Evolutionary conservation across 805 yeast species (phyloP).

Genomic region (Vanderwaltozyma polyspora): DNA sequence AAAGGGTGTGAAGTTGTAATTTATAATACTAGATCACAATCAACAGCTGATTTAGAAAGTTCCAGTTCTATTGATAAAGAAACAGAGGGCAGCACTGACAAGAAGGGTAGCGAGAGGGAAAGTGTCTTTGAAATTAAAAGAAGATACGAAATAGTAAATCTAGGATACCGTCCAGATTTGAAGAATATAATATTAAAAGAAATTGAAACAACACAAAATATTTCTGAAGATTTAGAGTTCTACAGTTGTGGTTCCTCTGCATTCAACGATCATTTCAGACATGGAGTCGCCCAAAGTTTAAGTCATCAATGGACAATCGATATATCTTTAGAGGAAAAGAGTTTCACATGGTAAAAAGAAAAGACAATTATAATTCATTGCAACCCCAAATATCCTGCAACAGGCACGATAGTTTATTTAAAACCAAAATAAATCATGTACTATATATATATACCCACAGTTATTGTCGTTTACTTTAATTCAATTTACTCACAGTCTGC

Average conservation of each 20-base stretch:
- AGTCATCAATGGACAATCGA: conserved; percentile 13
- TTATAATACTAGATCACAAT: background rate
- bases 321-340: conserved; percentile 26
- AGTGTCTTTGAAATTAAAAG: background rate
- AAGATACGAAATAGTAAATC: conserved; percentile 8
- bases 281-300: conserved; percentile 34
- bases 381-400: too few relatives aligned
- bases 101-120: background rate
- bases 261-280: conserved; percentile 47
- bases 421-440: too few relatives aligned
- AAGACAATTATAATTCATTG: too few relatives aligned
- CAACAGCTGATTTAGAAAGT: background rate
- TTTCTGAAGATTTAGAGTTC: conserved; percentile 37
- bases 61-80: conserved; percentile 1
- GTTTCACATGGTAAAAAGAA: conserved; percentile 24
- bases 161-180: conserved; percentile 39
- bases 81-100: conserved; percentile 2
- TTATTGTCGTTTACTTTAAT: too few relatives aligned
- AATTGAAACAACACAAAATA: conserved; percentile 22
- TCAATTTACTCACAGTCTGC: too few relatives aligned
- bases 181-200: conserved; percentile 29
- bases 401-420: too few relatives aligned
- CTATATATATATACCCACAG: too few relatives aligned
- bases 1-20: conserved; percentile 21
- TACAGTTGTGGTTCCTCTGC: conserved; percentile 53